A percentile compares a stretch with the other conserved stretches of the same genome.
phyloP scores from a whole-genome alignment of 2,329 filamentous ascomycete genomes.

The Rachicladosporium sp. region DNA sequence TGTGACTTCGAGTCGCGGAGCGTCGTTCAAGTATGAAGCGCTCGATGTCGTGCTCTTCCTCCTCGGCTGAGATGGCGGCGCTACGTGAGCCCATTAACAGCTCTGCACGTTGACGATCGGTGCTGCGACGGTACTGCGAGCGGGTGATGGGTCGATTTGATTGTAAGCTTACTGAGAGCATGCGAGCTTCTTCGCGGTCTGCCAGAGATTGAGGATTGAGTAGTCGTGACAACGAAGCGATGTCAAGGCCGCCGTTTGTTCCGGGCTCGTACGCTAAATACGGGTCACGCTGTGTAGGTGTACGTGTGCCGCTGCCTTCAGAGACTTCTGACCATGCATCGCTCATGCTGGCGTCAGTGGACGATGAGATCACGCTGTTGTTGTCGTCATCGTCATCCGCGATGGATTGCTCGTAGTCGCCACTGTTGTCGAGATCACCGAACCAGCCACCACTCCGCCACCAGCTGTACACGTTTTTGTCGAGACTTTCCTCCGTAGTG shows the following conservation, averaged over 20 bases:
- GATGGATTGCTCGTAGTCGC: slow-evolving; percentile 51
- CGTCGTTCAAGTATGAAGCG: slow-evolving; percentile 45
- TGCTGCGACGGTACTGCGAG: slow-evolving; percentile 57
- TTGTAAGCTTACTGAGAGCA: slow-evolving; percentile 67
- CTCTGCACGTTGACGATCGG: slow-evolving; percentile 56
- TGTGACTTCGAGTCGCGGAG: slow-evolving; percentile 30
- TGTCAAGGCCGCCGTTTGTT: slow-evolving; percentile 27
- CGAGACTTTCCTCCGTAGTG: slow-evolving; percentile 54
- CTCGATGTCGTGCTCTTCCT: slow-evolving; percentile 48
- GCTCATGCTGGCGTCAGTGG: slow-evolving; percentile 34
- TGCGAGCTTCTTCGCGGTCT: slow-evolving; percentile 66
- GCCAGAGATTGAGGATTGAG: slow-evolving; percentile 68
- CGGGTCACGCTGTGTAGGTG: slow-evolving; percentile 60
- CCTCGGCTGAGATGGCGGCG: slow-evolving; percentile 28
- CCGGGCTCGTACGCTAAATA: slow-evolving; percentile 23
- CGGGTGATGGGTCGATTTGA: slow-evolving; percentile 67
- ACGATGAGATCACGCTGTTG: slow-evolving; percentile 67
- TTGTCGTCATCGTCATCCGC: slow-evolving; percentile 57
- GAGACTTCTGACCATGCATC: slow-evolving; percentile 30
- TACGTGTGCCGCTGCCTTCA: slow-evolving; percentile 46
- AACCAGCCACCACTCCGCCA: slow-evolving; percentile 77
- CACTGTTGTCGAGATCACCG: slow-evolving; percentile 69
- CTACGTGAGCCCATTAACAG: slow-evolving; percentile 42
- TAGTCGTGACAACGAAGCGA: slow-evolving; percentile 53
- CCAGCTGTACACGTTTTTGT: slow-evolving; percentile 67